Evolutionary conservation across 306 rosid genomes (phyloP), one percentile per base, ranked within the genome.

Genomic region (Quercus engelmannii): DNA sequence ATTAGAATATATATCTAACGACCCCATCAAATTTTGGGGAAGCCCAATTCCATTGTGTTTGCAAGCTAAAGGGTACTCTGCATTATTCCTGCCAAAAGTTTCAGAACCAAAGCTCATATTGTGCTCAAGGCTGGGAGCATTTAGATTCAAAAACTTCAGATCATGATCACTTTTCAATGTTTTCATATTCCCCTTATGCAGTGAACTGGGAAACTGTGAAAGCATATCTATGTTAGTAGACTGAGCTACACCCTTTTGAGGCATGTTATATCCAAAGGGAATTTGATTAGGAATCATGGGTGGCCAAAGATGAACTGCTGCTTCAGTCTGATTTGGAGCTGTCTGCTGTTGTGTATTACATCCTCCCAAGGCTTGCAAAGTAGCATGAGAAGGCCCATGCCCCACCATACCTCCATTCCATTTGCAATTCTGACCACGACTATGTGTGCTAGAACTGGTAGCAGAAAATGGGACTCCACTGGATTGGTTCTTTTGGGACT

Each of bases 1-100:
- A 72, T 93, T 91, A 38, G 98, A 85, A 89, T 90, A 96, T 83
- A 89, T 74, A 87, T 96, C 97, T 73, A 87, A 73, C 28, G 99
- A 82, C 17, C 91, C 92, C 80, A 85, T 79, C 69, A 74, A 49
- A 75, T 84, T 89, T 78, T 88, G 91, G 69, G 73, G 93, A 84
- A 81, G 83, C 65, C 90, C 96, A 63, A 87, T 69, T 80, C 76
- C 90, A 35, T 85, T 87, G 76, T 80, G 86, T 72, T 82, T 87
- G 84, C 89, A 54, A 76, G 88, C 71, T 83, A 83, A 88, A 30
- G 90, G 26, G 74, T 82, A 84, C 86, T 89, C 97, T 71, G 91
- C 85, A 76, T 77, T 82, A 75, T 81, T 83, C 76, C 92, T 86
- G 87, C 80, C 84, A 82, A 87, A 81, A 81, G 79, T 68, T 83